Conservation (phyloP, 2,329 filamentous ascomycete species). For the Cryphonectria parasitica region DNA sequence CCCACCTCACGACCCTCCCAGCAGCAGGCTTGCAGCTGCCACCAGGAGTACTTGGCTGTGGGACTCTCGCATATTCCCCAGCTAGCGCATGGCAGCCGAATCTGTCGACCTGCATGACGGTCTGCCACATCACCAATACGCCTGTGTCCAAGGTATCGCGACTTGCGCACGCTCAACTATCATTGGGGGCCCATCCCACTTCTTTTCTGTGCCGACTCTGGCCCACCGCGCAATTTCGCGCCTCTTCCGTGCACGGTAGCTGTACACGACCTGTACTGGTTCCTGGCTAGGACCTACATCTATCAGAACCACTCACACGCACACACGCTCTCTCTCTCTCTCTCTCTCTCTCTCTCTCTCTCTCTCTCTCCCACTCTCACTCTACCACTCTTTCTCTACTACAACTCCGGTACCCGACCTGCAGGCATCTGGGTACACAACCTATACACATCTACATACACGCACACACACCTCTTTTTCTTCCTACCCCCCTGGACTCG, state of each 20-base stretch:
- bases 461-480: background rate
- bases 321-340: background rate
- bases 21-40: constrained; percentile 27
- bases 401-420: constrained; percentile 18
- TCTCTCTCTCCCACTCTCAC: too few relatives aligned
- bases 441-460: background rate
- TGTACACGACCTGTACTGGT: constrained; percentile 37
- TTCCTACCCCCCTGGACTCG: constrained; percentile 15
- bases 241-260: constrained; percentile 38
- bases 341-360: too few relatives aligned
- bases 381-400: background rate
- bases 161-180: constrained; percentile 36
- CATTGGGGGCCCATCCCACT: constrained; percentile 36
- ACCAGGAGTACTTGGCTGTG: constrained; percentile 29
- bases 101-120: constrained; percentile 50
- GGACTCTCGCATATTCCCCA: constrained; percentile 35
- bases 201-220: constrained; percentile 35
- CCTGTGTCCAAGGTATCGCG: constrained; percentile 42
- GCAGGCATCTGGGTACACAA: constrained; percentile 15
- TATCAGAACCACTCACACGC: background rate
- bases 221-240: constrained; percentile 37
- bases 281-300: constrained; percentile 19
- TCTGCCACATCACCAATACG: constrained; percentile 51
- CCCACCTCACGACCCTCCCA: constrained; percentile 21
- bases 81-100: constrained; percentile 43